Conservation (phyloP, 768 basidiomycete species). For the Tulasnella sp. region DNA sequence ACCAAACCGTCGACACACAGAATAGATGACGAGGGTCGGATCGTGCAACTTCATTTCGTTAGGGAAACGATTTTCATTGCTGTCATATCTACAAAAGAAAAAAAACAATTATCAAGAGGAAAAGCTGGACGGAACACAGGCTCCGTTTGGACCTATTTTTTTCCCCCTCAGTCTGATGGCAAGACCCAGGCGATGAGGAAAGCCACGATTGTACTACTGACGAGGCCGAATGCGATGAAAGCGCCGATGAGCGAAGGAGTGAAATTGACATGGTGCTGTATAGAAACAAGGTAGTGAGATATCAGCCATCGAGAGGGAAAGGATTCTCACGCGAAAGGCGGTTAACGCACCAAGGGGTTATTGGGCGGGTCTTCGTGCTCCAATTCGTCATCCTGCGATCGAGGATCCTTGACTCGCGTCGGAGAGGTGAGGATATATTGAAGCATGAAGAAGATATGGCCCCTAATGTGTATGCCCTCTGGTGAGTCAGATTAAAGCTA, state of each 20-base stretch:
- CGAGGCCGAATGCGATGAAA: neutral
- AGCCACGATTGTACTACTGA: neutral
- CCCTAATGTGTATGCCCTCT: neutral
- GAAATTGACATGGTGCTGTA: neutral
- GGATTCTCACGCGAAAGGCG: no score
- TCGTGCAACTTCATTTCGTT: no score
- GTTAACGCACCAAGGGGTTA: neutral
- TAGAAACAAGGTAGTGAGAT: neutral
- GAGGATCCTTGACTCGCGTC: neutral
- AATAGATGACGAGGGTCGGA: no score
- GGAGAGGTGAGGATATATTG: neutral
- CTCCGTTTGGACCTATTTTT: no score
- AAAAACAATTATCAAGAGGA: no score
- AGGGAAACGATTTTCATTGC: no score
- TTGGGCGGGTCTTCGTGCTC: neutral
- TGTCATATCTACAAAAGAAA: no score
- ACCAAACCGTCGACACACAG: no score
- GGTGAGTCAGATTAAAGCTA: neutral
- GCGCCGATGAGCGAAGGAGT: neutral
- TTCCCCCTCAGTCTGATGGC: no score
- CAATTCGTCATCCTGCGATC: neutral
- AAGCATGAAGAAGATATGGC: slow-evolving; percentile 1
- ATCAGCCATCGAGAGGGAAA: neutral
- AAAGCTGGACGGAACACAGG: no score
- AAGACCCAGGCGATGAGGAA: neutral